These are phyloP conservation scores for Magnusiomyces tetraspermus DNA, from an alignment of 1,139 yeast species.

Conservation along the genomic window DNA sequence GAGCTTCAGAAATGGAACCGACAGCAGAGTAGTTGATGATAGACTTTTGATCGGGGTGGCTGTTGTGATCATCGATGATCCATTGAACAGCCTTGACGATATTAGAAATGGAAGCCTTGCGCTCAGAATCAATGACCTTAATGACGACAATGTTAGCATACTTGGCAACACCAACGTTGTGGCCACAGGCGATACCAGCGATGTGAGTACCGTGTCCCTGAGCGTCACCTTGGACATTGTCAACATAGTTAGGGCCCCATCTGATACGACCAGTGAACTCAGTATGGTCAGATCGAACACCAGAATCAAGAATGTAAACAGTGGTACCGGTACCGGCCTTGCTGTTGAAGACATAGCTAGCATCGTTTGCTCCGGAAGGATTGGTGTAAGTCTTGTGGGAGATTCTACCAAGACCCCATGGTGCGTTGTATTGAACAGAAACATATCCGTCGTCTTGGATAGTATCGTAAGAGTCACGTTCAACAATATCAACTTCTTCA, in stretches of 20 bases:
- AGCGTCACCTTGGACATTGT: slow-evolving; percentile 31
- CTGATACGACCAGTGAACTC: slow-evolving; percentile 44
- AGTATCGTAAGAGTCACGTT: slow-evolving; percentile 37
- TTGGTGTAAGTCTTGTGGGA: slow-evolving; percentile 28
- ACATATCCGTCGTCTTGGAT: slow-evolving; percentile 12
- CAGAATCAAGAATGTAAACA: slow-evolving; percentile 45
- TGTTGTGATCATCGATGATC: slow-evolving; percentile 44
- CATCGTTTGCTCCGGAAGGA: slow-evolving; percentile 14
- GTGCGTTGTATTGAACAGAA: slow-evolving; percentile 21
- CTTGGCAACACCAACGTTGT: slow-evolving; percentile 38
- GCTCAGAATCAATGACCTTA: slow-evolving; percentile 32
- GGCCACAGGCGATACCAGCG: slow-evolving; percentile 39
- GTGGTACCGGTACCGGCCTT: slow-evolving; percentile 47
- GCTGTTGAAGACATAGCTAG: slow-evolving; percentile 31
- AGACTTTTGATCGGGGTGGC: slow-evolving; percentile 69
- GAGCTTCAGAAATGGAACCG: slow-evolving; percentile 75
- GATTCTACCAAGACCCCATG: slow-evolving; percentile 53
- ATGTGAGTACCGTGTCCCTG: slow-evolving; percentile 39
- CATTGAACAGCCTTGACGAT: slow-evolving; percentile 28
- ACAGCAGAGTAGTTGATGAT: slow-evolving; percentile 88
- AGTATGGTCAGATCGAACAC: slow-evolving; percentile 39
- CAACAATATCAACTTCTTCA: slow-evolving; percentile 41
- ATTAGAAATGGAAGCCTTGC: slow-evolving; percentile 27
- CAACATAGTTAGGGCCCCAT: slow-evolving; percentile 28
- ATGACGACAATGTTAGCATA: slow-evolving; percentile 36